phyloP scores from a whole-genome alignment of 2,329 filamentous ascomycete species.

The Neocucurbitaria cava region DNA sequence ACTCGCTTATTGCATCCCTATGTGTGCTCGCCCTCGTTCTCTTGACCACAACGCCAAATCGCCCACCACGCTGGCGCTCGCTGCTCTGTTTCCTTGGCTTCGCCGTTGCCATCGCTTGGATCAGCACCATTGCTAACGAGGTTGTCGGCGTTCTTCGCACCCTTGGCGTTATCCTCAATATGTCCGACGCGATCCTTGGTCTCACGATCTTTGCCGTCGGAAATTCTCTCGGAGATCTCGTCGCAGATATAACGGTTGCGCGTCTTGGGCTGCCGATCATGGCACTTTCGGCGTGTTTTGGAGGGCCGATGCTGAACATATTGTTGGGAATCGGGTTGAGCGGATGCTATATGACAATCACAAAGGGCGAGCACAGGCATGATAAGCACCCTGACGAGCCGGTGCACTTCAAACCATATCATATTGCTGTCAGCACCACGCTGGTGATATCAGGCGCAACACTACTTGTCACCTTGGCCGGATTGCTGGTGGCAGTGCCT shows the following conservation, averaged over 20 bases:
- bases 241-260: constrained; percentile 93
- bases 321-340: constrained; percentile 91
- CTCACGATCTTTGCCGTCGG: constrained; percentile 96
- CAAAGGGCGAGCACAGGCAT: constrained; percentile 69
- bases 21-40: constrained; percentile 71
- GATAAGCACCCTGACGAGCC: constrained; percentile 70
- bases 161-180: constrained; percentile 87
- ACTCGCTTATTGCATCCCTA: constrained; percentile 63
- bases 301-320: constrained; percentile 98
- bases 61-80: constrained; percentile 75
- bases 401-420: constrained; percentile 76
- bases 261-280: constrained; percentile 94
- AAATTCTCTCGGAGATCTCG: constrained; percentile 91
- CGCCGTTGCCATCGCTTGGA: constrained; percentile 91
- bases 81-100: constrained; percentile 90
- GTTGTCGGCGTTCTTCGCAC: constrained; percentile 95
- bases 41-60: constrained; percentile 70
- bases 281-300: constrained; percentile 93
- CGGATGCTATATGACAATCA: constrained; percentile 85
- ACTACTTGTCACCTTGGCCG: constrained; percentile 78
- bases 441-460: constrained; percentile 86
- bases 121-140: constrained; percentile 92
- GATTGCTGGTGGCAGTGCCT: constrained; percentile 81
- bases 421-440: constrained; percentile 83
- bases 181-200: constrained; percentile 92